Percentiles rank a stretch among this genome's conserved stretches.
Evolutionary conservation across 805 yeast genomes (phyloP).

Genomic region (Brettanomyces anomalus): DNA sequence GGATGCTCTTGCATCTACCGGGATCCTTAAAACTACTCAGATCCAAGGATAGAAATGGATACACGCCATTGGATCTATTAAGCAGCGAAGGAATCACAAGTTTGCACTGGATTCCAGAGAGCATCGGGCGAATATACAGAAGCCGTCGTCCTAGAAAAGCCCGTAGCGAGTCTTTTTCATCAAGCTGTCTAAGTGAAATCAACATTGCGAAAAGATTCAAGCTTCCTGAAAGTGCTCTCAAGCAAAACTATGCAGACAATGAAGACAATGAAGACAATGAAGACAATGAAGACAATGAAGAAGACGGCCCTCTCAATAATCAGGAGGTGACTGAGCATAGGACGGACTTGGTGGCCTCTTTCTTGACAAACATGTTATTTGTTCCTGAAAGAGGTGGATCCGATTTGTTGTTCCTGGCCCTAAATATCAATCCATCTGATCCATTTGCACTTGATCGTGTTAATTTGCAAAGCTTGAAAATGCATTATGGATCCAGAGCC

Average conservation of each 20-base stretch:
- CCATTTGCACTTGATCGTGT: constrained; percentile 5
- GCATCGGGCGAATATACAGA: constrained; percentile 12
- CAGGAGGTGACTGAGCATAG: constrained; percentile 1
- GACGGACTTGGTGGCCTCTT: not conserved
- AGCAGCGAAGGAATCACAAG: constrained; percentile 32
- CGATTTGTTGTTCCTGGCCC: constrained; percentile 52
- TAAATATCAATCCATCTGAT: constrained; percentile 15
- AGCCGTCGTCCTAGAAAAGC: not conserved
- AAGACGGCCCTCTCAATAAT: constrained; percentile 1
- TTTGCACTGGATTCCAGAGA: constrained; percentile 23
- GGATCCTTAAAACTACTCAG: constrained; percentile 30
- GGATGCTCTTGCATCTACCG: constrained; percentile 25
- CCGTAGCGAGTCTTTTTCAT: not conserved
- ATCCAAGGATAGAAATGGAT: constrained; percentile 59
- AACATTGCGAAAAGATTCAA: not conserved
- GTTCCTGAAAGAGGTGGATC: constrained; percentile 39
- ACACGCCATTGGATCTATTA: constrained; percentile 65
- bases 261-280: not conserved
- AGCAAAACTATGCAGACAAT: not conserved
- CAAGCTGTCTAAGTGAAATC: not conserved
- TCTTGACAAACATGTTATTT: not conserved
- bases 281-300: too few species aligned
- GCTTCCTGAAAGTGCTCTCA: not conserved
- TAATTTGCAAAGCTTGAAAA: constrained; percentile 14
- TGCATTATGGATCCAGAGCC: constrained; percentile 15